These are phyloP conservation scores for Syzygium grande DNA, from an alignment of 345 rosid species.

Conservation along the genomic window DNA sequence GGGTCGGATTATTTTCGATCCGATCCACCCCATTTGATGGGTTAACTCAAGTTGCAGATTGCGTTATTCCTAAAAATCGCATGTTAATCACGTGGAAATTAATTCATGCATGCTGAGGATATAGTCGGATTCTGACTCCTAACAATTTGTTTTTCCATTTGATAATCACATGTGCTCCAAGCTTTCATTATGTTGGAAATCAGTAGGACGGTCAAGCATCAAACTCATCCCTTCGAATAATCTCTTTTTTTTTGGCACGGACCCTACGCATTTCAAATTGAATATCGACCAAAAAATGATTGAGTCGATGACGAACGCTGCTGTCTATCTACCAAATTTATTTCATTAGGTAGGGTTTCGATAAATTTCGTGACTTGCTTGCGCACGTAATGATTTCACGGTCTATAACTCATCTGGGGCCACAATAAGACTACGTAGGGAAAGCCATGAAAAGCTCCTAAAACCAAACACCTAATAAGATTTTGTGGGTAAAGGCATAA, in stretches of 20 bases:
- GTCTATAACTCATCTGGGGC: background rate
- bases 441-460: background rate
- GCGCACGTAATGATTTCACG: background rate
- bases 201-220: too few species aligned
- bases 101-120: background rate
- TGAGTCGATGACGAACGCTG: background rate
- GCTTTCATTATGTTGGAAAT: too few species aligned
- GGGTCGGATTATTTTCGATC: too few species aligned
- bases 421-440: background rate
- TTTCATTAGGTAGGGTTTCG: background rate
- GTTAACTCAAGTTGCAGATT: background rate
- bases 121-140: background rate
- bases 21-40: too few species aligned
- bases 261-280: too few species aligned
- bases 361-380: background rate
- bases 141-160: background rate
- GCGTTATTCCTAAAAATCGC: background rate
- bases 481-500: background rate
- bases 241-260: background rate
- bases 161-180: too few species aligned
- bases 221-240: background rate
- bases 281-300: background rate
- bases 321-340: background rate
- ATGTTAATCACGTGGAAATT: background rate
- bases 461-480: background rate